Percentiles rank a stretch among this genome's conserved stretches.
Evolutionary conservation across 495 filamentous ascomycete species (phyloP).

Genomic region (Parachaetomium inaequale): DNA sequence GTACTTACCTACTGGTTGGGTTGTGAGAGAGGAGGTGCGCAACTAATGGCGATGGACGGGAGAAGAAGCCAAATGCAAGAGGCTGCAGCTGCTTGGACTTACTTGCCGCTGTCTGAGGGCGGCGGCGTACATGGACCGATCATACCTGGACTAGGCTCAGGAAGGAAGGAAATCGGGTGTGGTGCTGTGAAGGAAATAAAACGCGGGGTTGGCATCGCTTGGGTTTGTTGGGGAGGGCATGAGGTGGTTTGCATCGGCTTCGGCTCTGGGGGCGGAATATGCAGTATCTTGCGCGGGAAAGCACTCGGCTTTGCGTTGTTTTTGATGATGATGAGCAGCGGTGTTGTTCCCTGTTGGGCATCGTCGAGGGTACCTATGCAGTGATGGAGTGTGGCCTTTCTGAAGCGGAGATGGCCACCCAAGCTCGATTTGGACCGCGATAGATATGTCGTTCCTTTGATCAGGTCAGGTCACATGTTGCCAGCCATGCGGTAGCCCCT

Average conservation of each 20-base stretch:
- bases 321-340: no score
- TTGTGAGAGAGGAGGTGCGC: neutral
- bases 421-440: no score
- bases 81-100: neutral
- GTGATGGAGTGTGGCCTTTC: no score
- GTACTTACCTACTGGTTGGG: neutral
- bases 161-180: constrained; percentile 21
- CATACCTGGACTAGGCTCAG: constrained; percentile 23
- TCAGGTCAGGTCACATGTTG: no score
- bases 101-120: neutral
- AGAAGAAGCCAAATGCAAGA: neutral
- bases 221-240: constrained; percentile 5
- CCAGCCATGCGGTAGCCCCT: no score
- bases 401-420: no score
- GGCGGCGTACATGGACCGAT: constrained; percentile 11
- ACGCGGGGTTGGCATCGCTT: constrained; percentile 15
- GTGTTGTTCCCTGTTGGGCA: no score
- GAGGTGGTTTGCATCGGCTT: constrained; percentile 17
- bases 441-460: no score
- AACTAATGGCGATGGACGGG: neutral
- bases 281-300: no score
- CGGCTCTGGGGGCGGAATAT: neutral
- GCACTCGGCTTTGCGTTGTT: no score
- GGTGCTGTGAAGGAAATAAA: neutral
- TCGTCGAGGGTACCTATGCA: no score